These are phyloP conservation scores for Alternaria novae-zelandiae DNA, from an alignment of 2,329 filamentous ascomycete genomes.

Conservation along the genomic window DNA sequence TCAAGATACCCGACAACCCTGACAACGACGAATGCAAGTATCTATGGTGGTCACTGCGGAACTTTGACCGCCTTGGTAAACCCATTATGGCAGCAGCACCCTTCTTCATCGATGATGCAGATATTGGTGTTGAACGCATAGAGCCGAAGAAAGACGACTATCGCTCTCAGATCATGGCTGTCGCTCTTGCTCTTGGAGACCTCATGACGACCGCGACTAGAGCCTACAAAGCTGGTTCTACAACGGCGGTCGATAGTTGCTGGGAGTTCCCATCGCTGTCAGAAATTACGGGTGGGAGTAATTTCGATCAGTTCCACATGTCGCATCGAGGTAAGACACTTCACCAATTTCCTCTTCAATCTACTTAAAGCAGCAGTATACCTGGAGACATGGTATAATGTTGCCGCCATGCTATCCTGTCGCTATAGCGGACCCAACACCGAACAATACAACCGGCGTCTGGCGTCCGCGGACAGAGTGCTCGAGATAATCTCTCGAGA, in stretches of 20 bases:
- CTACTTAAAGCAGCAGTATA: background rate
- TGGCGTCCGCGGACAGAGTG: background rate
- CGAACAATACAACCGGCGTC: background rate
- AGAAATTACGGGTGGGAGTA: background rate
- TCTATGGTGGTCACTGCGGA: conserved; percentile 6
- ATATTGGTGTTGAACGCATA: background rate
- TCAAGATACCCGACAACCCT: background rate
- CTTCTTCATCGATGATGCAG: conserved; percentile 6
- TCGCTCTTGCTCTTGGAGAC: background rate
- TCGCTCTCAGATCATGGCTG: conserved; percentile 3
- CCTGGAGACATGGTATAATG: conserved; percentile 6
- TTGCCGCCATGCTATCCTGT: conserved; percentile 6
- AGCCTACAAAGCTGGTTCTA: background rate
- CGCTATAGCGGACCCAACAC: conserved; percentile 4
- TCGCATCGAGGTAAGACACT: conserved; percentile 1
- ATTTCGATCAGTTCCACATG: conserved; percentile 1
- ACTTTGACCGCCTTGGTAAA: conserved; percentile 5
- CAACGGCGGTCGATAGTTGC: background rate
- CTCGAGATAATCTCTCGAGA: background rate
- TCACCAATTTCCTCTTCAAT: background rate
- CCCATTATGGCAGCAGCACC: conserved; percentile 4
- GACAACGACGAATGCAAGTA: conserved; percentile 1
- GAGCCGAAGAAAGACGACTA: background rate
- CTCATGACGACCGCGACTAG: conserved; percentile 1
- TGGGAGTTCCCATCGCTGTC: background rate